Evolutionary conservation across 192 early-diverging fungal species (phyloP), one percentile per base, ranked within the genome.

Genomic region (Podochytrium sp.): DNA sequence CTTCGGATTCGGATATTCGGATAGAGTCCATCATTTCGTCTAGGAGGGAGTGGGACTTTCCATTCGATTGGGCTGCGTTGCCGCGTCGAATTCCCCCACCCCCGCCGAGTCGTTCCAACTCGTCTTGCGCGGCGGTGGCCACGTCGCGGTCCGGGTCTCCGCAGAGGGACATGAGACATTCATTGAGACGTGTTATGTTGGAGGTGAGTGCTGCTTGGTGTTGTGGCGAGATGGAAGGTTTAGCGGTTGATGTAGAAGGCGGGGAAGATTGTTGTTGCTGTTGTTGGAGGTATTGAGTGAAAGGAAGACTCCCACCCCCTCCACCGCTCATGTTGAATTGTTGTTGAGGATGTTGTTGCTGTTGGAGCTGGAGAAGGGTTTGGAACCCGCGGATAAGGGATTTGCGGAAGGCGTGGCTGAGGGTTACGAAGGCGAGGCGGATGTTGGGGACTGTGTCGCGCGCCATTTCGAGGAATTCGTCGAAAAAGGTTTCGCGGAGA

Each of bases 401-500:
- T 29, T 73, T 49, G 29, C 80, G 72, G 27, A 84, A 59, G 35
- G 58, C 47, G 30, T 75, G 76, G 2, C 79, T 55, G 4, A 82
- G 60, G 14, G 60, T 34, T 3, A 76, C 70, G 42, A 82, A 62
- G 27, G 66, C 40, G 34, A 84, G 41, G 2, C 82, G 69, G 30
- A 85, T 58, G 67, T 85, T 85, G 33, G 80, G 51, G n/a, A 85
- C 80, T 3, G 76, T 71, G 57, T 85, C 84, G 53, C 76, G 57
- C 20, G 76, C 75, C 41, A 81, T 43, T 20, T 75, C 77, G 18
- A 84, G 58, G 40, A 70, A 73, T 16, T 50, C 53, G n/a, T 49
- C 41, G 52, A 84, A 77, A 53, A 85, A 75, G 67, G 67, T 58
- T 40, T 71, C 67, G 25, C 74, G 73, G 55, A 85, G 67, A 65